Evolutionary conservation across 1,139 yeast genomes (phyloP), one percentile per base, ranked within the genome.

Genomic region (Yamadazyma triangularis): DNA sequence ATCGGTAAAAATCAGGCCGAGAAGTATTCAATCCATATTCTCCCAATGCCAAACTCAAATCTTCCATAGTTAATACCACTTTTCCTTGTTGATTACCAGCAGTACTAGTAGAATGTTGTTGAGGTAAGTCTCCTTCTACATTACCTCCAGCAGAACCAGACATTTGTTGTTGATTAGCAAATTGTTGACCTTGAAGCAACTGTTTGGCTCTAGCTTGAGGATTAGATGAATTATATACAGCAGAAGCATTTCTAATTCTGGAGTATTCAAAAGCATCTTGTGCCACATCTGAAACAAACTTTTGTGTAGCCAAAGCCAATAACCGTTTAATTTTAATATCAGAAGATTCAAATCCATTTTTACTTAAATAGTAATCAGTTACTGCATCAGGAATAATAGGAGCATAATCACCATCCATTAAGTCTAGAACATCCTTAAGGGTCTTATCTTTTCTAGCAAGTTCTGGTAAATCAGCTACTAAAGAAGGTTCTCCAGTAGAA

Each of bases 311-410:
- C 35, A 93, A 65, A 0, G 97, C 97, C 32, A 93, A 64, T 27
- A 93, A 64, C 34, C 97, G 70, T 51, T 89, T 88, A 39, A 91
- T 82, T 38, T 89, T 74, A 7, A 77, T 62, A 48, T 88, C 95
- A 23, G 81, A 73, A 16, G 94, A 77, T 38, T 82, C 86, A 48
- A 93, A 81, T 25, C 99, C 99, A 39, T 89, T 83, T 49, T 83
- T 83, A 14, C 89, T 80, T 30, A 93, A 63, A 50, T 91, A 91
- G 55, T 87, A 91, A 50, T 91, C 97, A 0, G 96, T 86, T n/a
- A 93, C 97, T 0, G 95, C 93, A 53, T 93, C 98, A 0, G 99
- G 99, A 26, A 93, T 91, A 25, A 93, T 84, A 1, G 98, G 98
- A 2, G 96, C 88, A 55, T 82, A 88, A 36, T 88, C 95, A 1